phyloP scores from a whole-genome alignment of 2,329 filamentous ascomycete species.

The Phyllosticta capitalensis region DNA sequence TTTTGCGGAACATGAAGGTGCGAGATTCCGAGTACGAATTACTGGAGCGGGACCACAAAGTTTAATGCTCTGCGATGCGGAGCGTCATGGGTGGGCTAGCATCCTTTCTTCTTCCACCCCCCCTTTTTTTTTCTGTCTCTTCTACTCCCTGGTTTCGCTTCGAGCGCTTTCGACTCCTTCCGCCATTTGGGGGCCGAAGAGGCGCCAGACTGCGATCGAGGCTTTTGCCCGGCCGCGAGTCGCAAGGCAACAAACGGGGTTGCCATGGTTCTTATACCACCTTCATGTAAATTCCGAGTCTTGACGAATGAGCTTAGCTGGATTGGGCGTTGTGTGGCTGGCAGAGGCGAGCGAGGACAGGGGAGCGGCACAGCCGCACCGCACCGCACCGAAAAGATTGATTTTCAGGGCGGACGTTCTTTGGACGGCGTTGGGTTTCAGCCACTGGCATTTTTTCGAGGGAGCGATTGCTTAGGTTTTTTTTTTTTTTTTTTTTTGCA shows the following conservation, averaged over 20 bases:
- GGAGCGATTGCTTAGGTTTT: neutral
- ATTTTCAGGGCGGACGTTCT: neutral
- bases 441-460: neutral
- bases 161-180: neutral
- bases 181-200: neutral
- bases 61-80: neutral
- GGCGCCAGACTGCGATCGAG: neutral
- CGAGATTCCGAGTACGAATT: constrained; percentile 10
- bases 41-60: constrained; percentile 6
- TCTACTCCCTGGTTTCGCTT: neutral
- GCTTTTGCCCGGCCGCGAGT: neutral
- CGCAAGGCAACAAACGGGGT: neutral
- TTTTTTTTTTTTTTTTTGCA: neutral
- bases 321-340: neutral
- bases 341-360: neutral
- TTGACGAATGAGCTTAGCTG: neutral
- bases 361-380: neutral
- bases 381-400: neutral
- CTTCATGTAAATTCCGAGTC: neutral
- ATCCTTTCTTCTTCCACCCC: neutral
- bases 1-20: neutral
- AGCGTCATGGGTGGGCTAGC: neutral
- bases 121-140: neutral
- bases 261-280: neutral
- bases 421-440: neutral